phyloP scores from a whole-genome alignment of 495 filamentous ascomycete genomes.

The Sphaerosporella brunnea region DNA sequence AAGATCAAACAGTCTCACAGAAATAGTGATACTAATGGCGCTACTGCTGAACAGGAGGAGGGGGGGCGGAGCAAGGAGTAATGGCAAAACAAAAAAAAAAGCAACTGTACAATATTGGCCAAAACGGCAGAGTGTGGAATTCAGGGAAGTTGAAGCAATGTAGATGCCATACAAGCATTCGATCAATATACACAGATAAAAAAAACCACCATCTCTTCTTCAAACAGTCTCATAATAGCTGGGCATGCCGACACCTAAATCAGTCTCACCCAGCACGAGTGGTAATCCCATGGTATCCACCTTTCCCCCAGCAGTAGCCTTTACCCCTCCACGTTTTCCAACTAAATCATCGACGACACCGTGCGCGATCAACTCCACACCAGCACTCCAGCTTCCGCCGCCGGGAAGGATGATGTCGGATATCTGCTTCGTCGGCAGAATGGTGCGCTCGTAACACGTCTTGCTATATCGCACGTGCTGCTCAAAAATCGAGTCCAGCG shows the following conservation, averaged over 20 bases:
- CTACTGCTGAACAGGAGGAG: too few species aligned
- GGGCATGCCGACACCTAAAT: not conserved
- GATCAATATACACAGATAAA: too few species aligned
- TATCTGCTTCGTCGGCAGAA: not conserved
- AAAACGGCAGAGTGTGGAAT: too few species aligned
- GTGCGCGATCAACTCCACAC: not conserved
- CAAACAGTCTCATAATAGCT: not conserved
- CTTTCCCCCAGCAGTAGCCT: not conserved
- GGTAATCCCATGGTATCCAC: not conserved
- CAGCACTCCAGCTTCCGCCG: not conserved
- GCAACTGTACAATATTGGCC: too few species aligned
- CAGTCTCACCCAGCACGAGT: not conserved
- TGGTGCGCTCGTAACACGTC: not conserved
- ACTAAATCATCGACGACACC: not conserved
- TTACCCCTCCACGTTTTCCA: not conserved
- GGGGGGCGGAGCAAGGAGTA: too few species aligned
- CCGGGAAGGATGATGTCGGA: not conserved
- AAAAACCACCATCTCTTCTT: not conserved
- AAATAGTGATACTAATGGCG: constrained; percentile 13
- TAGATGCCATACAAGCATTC: too few species aligned
- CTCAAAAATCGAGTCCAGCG: not conserved
- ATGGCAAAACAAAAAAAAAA: too few species aligned
- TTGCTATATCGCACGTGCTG: not conserved
- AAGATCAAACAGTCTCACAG: constrained; percentile 35
- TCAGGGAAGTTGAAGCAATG: too few species aligned